Percentiles rank a stretch among this genome's conserved stretches.
phyloP scores from a whole-genome alignment of 768 basidiomycete species.

The Mycena kentingensis region DNA sequence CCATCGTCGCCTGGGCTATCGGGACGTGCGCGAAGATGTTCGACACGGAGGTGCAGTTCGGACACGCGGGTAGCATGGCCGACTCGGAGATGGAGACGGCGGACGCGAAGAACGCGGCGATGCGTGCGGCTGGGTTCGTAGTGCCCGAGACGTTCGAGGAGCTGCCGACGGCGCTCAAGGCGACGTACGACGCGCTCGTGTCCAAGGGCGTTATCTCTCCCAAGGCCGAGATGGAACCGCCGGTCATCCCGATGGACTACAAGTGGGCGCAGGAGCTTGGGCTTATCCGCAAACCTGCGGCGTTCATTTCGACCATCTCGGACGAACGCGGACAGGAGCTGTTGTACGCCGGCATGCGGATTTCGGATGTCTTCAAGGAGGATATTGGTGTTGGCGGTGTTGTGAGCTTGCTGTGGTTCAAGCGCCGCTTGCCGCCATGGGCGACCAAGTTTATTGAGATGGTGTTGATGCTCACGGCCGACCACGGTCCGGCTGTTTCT shows the following conservation, averaged over 20 bases:
- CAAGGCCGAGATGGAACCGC: conserved; percentile 82
- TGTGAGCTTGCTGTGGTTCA: conserved; percentile 96
- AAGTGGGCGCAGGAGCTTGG: conserved; percentile 99
- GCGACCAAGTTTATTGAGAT: conserved; percentile 99
- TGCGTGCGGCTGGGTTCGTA: conserved; percentile 93
- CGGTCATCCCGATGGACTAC: conserved; percentile 99
- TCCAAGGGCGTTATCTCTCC: conserved; percentile 64
- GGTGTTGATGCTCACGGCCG: conserved; percentile 98
- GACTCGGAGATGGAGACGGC: conserved; percentile 98
- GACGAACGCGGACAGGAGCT: conserved; percentile 99
- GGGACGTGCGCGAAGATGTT: conserved; percentile 99
- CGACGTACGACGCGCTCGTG: conserved; percentile 85
- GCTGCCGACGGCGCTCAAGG: conserved; percentile 80
- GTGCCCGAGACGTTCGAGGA: conserved; percentile 98
- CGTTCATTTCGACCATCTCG: conserved; percentile 98
- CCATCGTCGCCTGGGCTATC: conserved; percentile 99
- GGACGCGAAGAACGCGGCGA: conserved; percentile 95
- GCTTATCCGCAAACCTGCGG: conserved; percentile 96
- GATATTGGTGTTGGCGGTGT: conserved; percentile 97
- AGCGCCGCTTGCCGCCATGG: conserved; percentile 88
- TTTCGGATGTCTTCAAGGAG: conserved; percentile 98
- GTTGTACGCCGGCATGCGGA: conserved; percentile 97
- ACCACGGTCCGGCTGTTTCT: conserved; percentile 97
- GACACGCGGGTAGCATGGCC: conserved; percentile 97
- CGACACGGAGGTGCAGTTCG: conserved; percentile 98